Percentiles rank a stretch among this genome's conserved stretches.
These are phyloP conservation scores for Saccharomycopsis sp. DNA, from an alignment of 805 yeast species.

Conservation along the genomic window DNA sequence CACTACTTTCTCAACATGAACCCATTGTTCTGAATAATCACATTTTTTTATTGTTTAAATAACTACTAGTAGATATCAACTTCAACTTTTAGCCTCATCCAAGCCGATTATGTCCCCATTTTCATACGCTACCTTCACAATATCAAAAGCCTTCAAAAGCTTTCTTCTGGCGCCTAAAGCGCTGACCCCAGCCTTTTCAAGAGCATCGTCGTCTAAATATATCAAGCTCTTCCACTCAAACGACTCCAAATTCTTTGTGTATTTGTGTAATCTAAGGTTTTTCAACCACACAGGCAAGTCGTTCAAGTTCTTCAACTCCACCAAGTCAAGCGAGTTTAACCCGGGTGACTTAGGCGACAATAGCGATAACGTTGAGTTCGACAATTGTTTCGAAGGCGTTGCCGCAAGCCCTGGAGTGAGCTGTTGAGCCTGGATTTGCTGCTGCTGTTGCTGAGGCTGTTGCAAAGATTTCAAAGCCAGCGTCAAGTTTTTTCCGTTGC, in stretches of 20 bases:
- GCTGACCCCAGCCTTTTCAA: conserved; percentile 76
- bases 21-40: too few species aligned
- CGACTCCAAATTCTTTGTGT: conserved; percentile 75
- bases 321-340: conserved; percentile 44
- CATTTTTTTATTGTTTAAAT: too few species aligned
- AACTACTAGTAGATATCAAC: too few species aligned
- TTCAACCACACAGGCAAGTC: conserved; percentile 93
- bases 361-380: conserved; percentile 12
- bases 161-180: conserved; percentile 96
- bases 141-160: conserved; percentile 83
- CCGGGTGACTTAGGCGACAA: conserved; percentile 35
- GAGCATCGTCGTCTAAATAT: conserved; percentile 56
- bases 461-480: conserved; percentile 18
- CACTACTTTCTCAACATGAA: too few species aligned
- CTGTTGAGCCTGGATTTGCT: conserved; percentile 4
- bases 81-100: neutral
- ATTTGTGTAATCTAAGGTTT: conserved; percentile 83
- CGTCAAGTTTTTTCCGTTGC: conserved; percentile 9
- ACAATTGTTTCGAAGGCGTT: conserved; percentile 15
- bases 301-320: conserved; percentile 48
- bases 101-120: conserved; percentile 25
- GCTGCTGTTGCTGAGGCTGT: conserved; percentile 13
- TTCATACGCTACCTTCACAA: conserved; percentile 56
- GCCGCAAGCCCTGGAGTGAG: conserved; percentile 2
- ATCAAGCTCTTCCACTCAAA: conserved; percentile 76